Percentiles rank a stretch among this genome's conserved stretches.
phyloP scores from a whole-genome alignment of 2,329 filamentous ascomycete species.

The Aspergillus tanneri region DNA sequence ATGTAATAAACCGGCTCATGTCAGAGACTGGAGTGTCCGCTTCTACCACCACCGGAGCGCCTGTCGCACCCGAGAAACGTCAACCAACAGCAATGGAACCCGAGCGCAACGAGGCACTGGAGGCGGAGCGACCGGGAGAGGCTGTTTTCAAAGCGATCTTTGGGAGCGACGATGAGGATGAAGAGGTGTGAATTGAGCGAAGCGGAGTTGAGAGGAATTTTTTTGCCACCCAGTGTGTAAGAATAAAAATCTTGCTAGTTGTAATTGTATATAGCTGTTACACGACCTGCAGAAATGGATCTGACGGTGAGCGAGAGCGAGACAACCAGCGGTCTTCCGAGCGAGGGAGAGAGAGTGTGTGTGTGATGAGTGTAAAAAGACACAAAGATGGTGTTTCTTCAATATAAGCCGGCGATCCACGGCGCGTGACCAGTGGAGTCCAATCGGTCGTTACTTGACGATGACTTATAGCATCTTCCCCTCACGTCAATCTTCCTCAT shows the following conservation, averaged over 20 bases:
- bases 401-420: background rate
- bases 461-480: too few relatives aligned
- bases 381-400: background rate
- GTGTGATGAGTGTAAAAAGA: background rate
- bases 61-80: constrained; percentile 14
- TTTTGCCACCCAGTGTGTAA: too few relatives aligned
- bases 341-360: background rate
- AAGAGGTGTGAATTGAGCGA: constrained; percentile 33
- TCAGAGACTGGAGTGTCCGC: constrained; percentile 40
- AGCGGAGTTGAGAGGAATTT: too few relatives aligned
- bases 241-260: too few relatives aligned
- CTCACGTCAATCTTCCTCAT: constrained; percentile 1
- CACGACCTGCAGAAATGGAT: background rate
- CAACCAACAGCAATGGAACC: constrained; percentile 58
- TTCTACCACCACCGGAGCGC: constrained; percentile 10
- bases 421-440: background rate
- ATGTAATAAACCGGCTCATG: constrained; percentile 57
- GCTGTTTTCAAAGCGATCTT: constrained; percentile 91
- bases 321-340: constrained; percentile 3
- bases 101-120: constrained; percentile 74
- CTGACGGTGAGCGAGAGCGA: background rate
- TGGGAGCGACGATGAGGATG: constrained; percentile 77
- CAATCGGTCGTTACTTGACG: background rate
- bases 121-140: constrained; percentile 71
- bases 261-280: background rate